These are phyloP conservation scores for Violaceomyces palustris DNA, from an alignment of 1,284 basidiomycete genomes.

Conservation along the genomic window DNA sequence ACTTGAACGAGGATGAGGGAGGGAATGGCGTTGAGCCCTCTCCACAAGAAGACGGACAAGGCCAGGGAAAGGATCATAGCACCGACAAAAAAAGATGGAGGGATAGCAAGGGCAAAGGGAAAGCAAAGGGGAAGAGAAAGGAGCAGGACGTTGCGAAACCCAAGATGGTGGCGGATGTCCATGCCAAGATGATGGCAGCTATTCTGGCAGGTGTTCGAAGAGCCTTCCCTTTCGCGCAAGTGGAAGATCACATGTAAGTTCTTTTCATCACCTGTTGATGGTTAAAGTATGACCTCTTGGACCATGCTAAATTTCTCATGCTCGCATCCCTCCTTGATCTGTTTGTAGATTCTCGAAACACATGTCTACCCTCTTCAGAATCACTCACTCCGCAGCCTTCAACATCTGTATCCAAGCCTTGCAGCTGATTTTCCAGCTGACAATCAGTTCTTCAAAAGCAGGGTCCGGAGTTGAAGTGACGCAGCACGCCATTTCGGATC, in stretches of 20 bases:
- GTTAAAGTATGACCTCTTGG: not conserved
- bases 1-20: conserved; percentile 42
- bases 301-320: too few relatives aligned
- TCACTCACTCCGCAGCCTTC: conserved; percentile 84
- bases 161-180: conserved; percentile 59
- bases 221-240: conserved; percentile 83
- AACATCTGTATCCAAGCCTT: conserved; percentile 94
- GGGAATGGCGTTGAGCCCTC: conserved; percentile 36
- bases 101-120: conserved; percentile 13
- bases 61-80: conserved; percentile 16
- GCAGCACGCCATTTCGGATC: conserved; percentile 54
- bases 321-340: too few relatives aligned
- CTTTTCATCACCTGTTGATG: not conserved
- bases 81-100: too few relatives aligned
- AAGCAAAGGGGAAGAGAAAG: conserved; percentile 4
- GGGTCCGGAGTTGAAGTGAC: conserved; percentile 13
- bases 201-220: conserved; percentile 92
- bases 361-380: conserved; percentile 88
- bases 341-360: conserved; percentile 71
- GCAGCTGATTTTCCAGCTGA: conserved; percentile 82
- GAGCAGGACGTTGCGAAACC: too few relatives aligned
- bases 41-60: conserved; percentile 52
- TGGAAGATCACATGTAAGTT: too few relatives aligned
- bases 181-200: conserved; percentile 77
- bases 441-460: conserved; percentile 20